These are phyloP conservation scores for Taphrina betulina DNA, from an alignment of 1,139 yeast genomes.

Conservation along the genomic window DNA sequence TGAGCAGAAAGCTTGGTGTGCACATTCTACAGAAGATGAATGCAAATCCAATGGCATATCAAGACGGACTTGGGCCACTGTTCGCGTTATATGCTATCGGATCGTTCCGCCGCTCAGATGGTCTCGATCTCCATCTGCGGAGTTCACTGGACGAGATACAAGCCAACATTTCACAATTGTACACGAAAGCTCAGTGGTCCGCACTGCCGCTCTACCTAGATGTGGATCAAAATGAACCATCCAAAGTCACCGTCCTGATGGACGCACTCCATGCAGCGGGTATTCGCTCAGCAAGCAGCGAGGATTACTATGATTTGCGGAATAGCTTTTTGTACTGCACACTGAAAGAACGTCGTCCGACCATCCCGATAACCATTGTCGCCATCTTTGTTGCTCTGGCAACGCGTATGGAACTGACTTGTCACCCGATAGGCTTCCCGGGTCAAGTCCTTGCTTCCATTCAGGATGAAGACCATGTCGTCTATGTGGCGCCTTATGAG, in stretches of 20 bases:
- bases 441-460: slow-evolving; percentile 23
- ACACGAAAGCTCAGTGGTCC: slow-evolving; percentile 6
- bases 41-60: background rate
- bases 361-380: slow-evolving; percentile 24
- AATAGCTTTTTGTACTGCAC: slow-evolving; percentile 20
- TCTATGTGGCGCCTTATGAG: slow-evolving; percentile 16
- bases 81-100: slow-evolving; percentile 12
- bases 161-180: background rate
- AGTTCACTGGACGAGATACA: background rate
- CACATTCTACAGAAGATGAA: slow-evolving; percentile 12
- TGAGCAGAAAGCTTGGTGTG: slow-evolving; percentile 10
- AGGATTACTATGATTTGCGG: slow-evolving; percentile 12
- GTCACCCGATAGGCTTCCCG: slow-evolving; percentile 19
- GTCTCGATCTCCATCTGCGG: slow-evolving; percentile 11
- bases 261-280: slow-evolving; percentile 2
- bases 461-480: background rate
- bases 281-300: slow-evolving; percentile 3
- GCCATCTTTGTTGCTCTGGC: slow-evolving; percentile 14
- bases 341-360: slow-evolving; percentile 3
- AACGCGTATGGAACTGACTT: slow-evolving; percentile 2
- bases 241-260: slow-evolving; percentile 4
- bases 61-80: background rate
- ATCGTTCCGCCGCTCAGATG: background rate
- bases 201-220: background rate
- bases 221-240: background rate